Percentiles rank a stretch among this genome's conserved stretches.
These are phyloP conservation scores for Hyphopichia khmerensis DNA, from an alignment of 1,139 yeast genomes.

Conservation along the genomic window DNA sequence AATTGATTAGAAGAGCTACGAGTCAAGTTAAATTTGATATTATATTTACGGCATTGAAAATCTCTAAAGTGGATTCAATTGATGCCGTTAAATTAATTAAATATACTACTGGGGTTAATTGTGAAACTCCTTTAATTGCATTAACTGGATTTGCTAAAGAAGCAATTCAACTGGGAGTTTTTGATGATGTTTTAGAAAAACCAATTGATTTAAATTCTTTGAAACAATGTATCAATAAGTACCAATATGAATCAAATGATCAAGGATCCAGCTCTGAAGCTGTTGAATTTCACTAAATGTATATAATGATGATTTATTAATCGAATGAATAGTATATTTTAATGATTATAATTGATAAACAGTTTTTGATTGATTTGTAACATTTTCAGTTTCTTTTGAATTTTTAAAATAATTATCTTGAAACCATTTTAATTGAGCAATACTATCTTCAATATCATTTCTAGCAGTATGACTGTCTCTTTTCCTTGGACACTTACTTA, in stretches of 20 bases:
- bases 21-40: slow-evolving; percentile 83
- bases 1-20: slow-evolving; percentile 75
- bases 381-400: background rate
- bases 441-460: slow-evolving; percentile 86
- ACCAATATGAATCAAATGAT: slow-evolving; percentile 15
- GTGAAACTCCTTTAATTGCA: slow-evolving; percentile 76
- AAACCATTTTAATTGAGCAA: slow-evolving; percentile 79
- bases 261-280: background rate
- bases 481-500: slow-evolving; percentile 62
- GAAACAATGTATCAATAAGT: slow-evolving; percentile 17
- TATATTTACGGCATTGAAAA: slow-evolving; percentile 71
- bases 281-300: background rate
- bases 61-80: slow-evolving; percentile 65
- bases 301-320: too few relatives aligned
- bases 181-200: slow-evolving; percentile 73
- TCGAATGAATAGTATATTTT: too few relatives aligned
- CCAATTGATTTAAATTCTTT: slow-evolving; percentile 53
- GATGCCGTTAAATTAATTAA: slow-evolving; percentile 79
- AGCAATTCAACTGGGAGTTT: slow-evolving; percentile 55
- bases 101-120: slow-evolving; percentile 73
- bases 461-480: slow-evolving; percentile 77
- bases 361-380: background rate
- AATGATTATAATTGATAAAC: background rate
- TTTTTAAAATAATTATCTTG: slow-evolving; percentile 54
- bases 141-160: slow-evolving; percentile 73